Percentiles rank a stretch among this genome's conserved stretches.
Evolutionary conservation across 768 basidiomycete genomes (phyloP).

Genomic region (Lentinula detonsa): DNA sequence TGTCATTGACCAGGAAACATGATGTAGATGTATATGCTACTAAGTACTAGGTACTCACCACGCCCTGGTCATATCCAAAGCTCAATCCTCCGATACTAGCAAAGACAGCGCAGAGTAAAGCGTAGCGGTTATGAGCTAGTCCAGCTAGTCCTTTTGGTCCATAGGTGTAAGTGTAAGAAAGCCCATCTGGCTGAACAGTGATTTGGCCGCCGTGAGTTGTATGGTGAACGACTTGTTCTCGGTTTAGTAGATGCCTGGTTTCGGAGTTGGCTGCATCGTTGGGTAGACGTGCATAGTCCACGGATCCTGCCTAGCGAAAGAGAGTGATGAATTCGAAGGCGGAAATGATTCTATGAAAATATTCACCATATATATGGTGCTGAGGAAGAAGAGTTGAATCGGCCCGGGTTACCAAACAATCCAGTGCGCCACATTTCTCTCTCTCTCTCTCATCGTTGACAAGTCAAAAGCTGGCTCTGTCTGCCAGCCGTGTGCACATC

Average conservation of each 20-base stretch:
- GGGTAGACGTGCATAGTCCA: not conserved
- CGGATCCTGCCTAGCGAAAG: not conserved
- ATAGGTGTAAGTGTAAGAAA: constrained; percentile 61
- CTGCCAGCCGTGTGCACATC: too few relatives aligned
- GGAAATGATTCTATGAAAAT: not conserved
- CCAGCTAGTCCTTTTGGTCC: constrained; percentile 67
- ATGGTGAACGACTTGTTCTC: not conserved
- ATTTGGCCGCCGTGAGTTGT: constrained; percentile 12
- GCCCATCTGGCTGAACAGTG: constrained; percentile 26
- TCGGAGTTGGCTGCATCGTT: not conserved
- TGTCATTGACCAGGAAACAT: too few relatives aligned
- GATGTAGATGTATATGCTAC: not conserved
- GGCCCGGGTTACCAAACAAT: too few relatives aligned
- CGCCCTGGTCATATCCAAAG: constrained; percentile 9
- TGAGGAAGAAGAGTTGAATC: too few relatives aligned
- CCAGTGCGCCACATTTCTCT: too few relatives aligned
- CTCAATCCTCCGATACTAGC: constrained; percentile 53
- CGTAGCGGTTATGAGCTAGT: constrained; percentile 57
- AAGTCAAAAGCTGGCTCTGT: too few relatives aligned
- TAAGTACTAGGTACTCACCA: constrained; percentile 17
- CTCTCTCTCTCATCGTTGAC: too few relatives aligned
- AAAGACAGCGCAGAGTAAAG: constrained; percentile 63
- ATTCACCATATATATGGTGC: not conserved
- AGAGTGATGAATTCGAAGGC: not conserved
- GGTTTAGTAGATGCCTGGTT: not conserved